These are phyloP conservation scores for Pythium coloratum DNA, from an alignment of 352 stramenopile species.

Conservation along the genomic window DNA sequence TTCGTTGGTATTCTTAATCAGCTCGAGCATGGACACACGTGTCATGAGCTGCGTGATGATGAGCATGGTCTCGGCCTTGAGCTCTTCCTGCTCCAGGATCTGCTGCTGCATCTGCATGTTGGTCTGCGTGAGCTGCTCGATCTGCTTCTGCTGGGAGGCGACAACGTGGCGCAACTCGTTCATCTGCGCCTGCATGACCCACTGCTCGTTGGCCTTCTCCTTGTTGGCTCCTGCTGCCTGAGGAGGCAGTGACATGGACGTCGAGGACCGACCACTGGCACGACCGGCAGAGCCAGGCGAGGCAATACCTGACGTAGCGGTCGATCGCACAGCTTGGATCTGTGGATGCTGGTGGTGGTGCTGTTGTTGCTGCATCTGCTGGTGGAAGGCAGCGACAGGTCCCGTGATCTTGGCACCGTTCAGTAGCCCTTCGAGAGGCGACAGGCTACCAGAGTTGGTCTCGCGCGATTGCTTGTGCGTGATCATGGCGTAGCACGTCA, in stretches of 20 bases:
- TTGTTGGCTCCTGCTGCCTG: neutral
- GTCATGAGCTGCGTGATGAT: conserved; percentile 87
- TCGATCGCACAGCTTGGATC: conserved; percentile 6
- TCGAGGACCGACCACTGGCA: conserved; percentile 13
- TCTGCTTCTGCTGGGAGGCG: conserved; percentile 61
- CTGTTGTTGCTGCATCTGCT: conserved; percentile 33
- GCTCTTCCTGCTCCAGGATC: conserved; percentile 75
- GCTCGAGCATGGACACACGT: conserved; percentile 73
- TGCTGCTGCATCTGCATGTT: conserved; percentile 85
- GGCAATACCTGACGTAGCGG: conserved; percentile 4
- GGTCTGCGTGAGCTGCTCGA: conserved; percentile 68
- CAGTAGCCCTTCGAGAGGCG: conserved; percentile 24
- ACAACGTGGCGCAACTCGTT: conserved; percentile 56
- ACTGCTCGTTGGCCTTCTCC: conserved; percentile 25
- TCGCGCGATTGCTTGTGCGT: conserved; percentile 38
- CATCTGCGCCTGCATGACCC: conserved; percentile 38
- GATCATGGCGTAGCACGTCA: conserved; percentile 75
- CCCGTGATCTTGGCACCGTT: conserved; percentile 26
- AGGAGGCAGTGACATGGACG: neutral
- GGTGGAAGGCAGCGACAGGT: conserved; percentile 32
- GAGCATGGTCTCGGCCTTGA: conserved; percentile 83
- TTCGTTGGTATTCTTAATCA: conserved; percentile 46
- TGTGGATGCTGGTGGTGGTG: conserved; percentile 27
- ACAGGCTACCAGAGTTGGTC: conserved; percentile 36
- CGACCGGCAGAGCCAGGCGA: conserved; percentile 13